These are phyloP conservation scores for Fusarium albidum DNA, from an alignment of 2,329 filamentous ascomycete species.

Conservation along the genomic window DNA sequence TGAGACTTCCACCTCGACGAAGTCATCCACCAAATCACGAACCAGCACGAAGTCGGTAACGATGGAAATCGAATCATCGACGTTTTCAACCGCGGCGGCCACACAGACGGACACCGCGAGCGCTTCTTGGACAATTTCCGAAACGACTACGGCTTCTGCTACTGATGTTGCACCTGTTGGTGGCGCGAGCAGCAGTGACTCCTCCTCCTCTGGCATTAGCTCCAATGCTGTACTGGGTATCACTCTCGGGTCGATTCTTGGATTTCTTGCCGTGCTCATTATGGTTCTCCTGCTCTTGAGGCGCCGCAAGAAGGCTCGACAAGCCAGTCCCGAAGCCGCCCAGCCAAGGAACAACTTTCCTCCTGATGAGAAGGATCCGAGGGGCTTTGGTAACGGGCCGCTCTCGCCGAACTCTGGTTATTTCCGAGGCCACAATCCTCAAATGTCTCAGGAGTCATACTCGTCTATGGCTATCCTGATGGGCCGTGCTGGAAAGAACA, in stretches of 20 bases:
- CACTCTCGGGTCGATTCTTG: conserved; percentile 82
- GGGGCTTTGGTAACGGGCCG: conserved; percentile 56
- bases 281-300: conserved; percentile 70
- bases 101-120: conserved; percentile 29
- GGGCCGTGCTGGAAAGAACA: conserved; percentile 65
- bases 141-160: conserved; percentile 37
- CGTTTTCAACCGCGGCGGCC: conserved; percentile 37
- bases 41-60: conserved; percentile 40
- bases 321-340: conserved; percentile 49
- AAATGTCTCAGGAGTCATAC: conserved; percentile 64
- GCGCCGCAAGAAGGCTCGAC: conserved; percentile 56
- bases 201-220: conserved; percentile 45
- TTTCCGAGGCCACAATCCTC: conserved; percentile 61
- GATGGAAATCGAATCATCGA: conserved; percentile 30
- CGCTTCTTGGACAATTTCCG: conserved; percentile 37
- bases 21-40: conserved; percentile 38
- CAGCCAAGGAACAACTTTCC: conserved; percentile 52
- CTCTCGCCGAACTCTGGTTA: conserved; percentile 45
- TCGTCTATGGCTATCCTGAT: conserved; percentile 72
- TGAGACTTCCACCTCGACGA: conserved; percentile 12
- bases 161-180: conserved; percentile 38
- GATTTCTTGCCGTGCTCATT: conserved; percentile 74
- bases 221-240: conserved; percentile 76
- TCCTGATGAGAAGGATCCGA: conserved; percentile 65
- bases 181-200: conserved; percentile 36